Percentiles rank a stretch among this genome's conserved stretches.
Conservation (phyloP, 2,329 filamentous ascomycete genomes). For the Apiospora sp. region DNA sequence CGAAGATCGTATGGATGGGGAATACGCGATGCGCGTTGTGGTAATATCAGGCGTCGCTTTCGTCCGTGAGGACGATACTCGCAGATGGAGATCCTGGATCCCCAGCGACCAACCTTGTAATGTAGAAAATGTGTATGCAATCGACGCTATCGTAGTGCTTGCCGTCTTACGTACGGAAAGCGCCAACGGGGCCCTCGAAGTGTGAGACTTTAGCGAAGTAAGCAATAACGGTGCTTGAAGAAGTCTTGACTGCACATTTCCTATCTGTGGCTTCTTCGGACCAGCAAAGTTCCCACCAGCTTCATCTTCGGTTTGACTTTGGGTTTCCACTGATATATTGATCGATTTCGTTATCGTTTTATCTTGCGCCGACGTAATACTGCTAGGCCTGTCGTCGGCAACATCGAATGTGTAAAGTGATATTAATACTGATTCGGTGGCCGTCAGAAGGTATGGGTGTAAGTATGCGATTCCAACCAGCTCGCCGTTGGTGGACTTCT, state of each 20-base stretch:
- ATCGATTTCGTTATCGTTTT: neutral
- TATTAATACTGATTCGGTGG: constrained; percentile 76
- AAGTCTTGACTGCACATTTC: neutral
- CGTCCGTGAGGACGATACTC: constrained; percentile 38
- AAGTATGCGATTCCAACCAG: constrained; percentile 76
- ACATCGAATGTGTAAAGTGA: constrained; percentile 75
- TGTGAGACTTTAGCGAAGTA: constrained; percentile 82
- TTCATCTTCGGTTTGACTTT: neutral
- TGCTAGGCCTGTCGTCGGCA: neutral
- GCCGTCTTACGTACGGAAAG: constrained; percentile 79
- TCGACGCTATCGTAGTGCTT: constrained; percentile 75
- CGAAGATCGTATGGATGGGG: constrained; percentile 40
- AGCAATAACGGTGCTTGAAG: constrained; percentile 64
- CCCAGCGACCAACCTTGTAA: constrained; percentile 87
- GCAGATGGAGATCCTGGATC: constrained; percentile 85
- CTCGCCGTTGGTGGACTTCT: constrained; percentile 68
- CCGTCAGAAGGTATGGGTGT: constrained; percentile 79
- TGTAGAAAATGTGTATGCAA: constrained; percentile 85
- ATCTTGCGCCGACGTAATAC: neutral
- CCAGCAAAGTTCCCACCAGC: neutral
- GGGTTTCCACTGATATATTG: neutral
- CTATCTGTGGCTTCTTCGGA: neutral
- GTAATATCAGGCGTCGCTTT: constrained; percentile 43
- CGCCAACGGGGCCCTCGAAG: constrained; percentile 78
- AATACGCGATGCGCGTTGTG: constrained; percentile 51